A percentile compares a stretch with the other conserved stretches of the same genome.
Conservation (phyloP, 2,329 filamentous ascomycete species). For the Aspergillus sclerotialis region DNA sequence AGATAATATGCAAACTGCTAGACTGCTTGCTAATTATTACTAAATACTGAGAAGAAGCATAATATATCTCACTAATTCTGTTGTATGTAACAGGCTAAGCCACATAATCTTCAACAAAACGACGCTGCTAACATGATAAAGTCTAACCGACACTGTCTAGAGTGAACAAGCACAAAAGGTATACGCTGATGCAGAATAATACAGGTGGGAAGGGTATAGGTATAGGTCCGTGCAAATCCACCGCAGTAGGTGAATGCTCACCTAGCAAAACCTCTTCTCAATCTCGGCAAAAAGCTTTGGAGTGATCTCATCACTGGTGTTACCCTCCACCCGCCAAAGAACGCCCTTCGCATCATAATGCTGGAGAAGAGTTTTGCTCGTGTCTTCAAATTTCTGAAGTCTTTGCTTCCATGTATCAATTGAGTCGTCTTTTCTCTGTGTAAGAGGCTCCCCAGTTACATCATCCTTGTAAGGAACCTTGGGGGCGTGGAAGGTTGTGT, state of each 20-base stretch:
- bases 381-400: conserved; percentile 78
- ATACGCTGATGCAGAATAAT: conserved; percentile 10
- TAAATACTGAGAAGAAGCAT: too few relatives aligned
- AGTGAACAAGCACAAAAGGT: not conserved
- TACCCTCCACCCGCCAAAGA: conserved; percentile 77
- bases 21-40: too few relatives aligned
- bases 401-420: conserved; percentile 78
- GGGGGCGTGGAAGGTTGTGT: conserved; percentile 85
- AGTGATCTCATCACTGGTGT: conserved; percentile 90
- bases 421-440: conserved; percentile 77
- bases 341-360: conserved; percentile 82
- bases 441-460: conserved; percentile 77
- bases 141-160: conserved; percentile 3
- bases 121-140: not conserved
- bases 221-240: conserved; percentile 4
- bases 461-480: conserved; percentile 77
- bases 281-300: conserved; percentile 84
- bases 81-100: too few relatives aligned
- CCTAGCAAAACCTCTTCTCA: conserved; percentile 62
- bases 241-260: too few relatives aligned
- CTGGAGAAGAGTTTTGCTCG: conserved; percentile 74
- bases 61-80: too few relatives aligned
- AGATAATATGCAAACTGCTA: too few relatives aligned
- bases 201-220: conserved; percentile 5
- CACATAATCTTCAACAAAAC: conserved; percentile 3